phyloP scores from a whole-genome alignment of 345 rosid genomes.

The Draba incana region DNA sequence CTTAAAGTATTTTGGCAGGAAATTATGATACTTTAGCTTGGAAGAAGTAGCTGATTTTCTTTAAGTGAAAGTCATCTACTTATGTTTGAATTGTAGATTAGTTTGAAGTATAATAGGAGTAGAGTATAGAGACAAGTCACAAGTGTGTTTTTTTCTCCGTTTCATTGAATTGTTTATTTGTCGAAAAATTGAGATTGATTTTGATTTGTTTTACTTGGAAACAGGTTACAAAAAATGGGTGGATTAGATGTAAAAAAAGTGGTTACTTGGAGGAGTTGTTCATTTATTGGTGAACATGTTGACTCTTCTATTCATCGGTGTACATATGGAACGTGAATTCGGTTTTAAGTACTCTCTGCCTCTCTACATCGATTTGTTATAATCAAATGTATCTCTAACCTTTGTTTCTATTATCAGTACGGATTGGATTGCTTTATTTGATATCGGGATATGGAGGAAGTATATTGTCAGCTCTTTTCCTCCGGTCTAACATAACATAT shows the following conservation, averaged over 20 bases:
- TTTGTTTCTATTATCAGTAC: slow-evolving; percentile 47
- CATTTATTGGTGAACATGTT: slow-evolving; percentile 88
- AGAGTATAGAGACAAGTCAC: neutral
- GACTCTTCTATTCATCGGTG: slow-evolving; percentile 78
- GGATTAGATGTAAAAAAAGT: slow-evolving; percentile 66
- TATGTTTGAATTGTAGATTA: too few relatives aligned
- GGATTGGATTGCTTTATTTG: slow-evolving; percentile 75
- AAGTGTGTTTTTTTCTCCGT: neutral
- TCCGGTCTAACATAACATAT: slow-evolving; percentile 59
- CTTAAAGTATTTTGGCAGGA: too few relatives aligned
- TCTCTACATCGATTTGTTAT: neutral
- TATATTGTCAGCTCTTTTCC: slow-evolving; percentile 83
- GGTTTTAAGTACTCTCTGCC: slow-evolving; percentile 55
- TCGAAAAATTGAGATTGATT: slow-evolving; percentile 4
- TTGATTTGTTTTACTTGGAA: slow-evolving; percentile 3
- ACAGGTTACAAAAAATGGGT: slow-evolving; percentile 82
- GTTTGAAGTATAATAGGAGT: slow-evolving; percentile 1
- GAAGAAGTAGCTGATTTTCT: too few relatives aligned
- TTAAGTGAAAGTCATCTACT: too few relatives aligned
- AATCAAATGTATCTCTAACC: slow-evolving; percentile 7
- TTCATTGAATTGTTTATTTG: neutral
- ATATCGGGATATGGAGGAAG: slow-evolving; percentile 97
- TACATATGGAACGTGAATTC: slow-evolving; percentile 88
- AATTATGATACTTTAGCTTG: too few relatives aligned
- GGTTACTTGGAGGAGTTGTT: slow-evolving; percentile 84